phyloP scores from a whole-genome alignment of 768 basidiomycete genomes.

The Serendipita indica region DNA sequence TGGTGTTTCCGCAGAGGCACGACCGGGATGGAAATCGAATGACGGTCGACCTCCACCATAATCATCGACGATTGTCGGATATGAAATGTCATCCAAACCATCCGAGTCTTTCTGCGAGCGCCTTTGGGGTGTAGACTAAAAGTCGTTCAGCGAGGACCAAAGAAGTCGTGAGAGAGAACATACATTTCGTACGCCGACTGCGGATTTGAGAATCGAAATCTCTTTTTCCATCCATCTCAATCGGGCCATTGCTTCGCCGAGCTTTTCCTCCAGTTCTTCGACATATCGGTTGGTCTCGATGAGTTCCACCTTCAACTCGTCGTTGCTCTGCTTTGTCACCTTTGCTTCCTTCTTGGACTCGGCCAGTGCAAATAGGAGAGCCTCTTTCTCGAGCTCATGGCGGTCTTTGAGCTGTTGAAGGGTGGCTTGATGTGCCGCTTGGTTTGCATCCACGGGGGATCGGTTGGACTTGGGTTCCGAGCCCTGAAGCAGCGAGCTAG shows the following conservation, averaged over 20 bases:
- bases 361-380: neutral
- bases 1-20: neutral
- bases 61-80: no score
- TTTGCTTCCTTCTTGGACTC: slow-evolving; percentile 3
- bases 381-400: slow-evolving; percentile 7
- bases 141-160: neutral
- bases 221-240: slow-evolving; percentile 8
- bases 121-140: no score
- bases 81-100: no score
- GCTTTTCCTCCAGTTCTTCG: neutral
- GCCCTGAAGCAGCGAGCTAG: neutral
- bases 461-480: neutral
- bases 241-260: neutral
- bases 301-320: neutral
- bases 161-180: neutral
- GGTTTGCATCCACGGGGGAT: neutral
- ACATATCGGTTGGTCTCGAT: neutral
- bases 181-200: neutral
- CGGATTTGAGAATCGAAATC: slow-evolving; percentile 2
- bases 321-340: neutral
- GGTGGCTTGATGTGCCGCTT: neutral
- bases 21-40: neutral
- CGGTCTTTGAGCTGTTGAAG: neutral
- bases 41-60: neutral
- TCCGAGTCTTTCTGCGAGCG: no score